These are phyloP conservation scores for Linnemannia zychae DNA, from an alignment of 192 early-diverging fungal species.

Conservation along the genomic window DNA sequence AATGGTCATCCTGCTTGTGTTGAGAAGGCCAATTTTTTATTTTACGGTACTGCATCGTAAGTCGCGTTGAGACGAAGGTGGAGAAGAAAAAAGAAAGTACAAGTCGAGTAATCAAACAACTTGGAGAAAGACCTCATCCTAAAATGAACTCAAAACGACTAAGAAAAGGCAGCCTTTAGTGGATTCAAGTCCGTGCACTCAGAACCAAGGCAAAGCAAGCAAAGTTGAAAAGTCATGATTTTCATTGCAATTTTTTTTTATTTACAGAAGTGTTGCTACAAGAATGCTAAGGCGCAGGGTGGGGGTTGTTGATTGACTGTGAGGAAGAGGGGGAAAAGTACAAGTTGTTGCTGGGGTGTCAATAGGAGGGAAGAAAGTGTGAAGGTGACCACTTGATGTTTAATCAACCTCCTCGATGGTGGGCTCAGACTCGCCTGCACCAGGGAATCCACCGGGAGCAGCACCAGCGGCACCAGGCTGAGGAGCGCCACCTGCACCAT, in stretches of 20 bases:
- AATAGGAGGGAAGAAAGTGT: background rate
- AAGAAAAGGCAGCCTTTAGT: no score
- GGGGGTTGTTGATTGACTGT: background rate
- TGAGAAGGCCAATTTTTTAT: no score
- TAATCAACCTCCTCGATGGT: conserved; percentile 85
- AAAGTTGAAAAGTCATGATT: no score
- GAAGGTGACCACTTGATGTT: conserved; percentile 9
- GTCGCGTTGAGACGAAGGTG: no score
- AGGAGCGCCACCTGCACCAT: conserved; percentile 76
- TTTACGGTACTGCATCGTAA: no score
- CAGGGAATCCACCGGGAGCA: conserved; percentile 76
- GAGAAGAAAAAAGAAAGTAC: no score
- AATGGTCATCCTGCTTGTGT: no score
- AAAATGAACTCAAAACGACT: no score
- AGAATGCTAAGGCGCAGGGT: background rate
- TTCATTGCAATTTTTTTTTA: conserved; percentile 10
- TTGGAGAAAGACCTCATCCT: no score
- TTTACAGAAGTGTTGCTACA: conserved; percentile 17
- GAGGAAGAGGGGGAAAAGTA: background rate
- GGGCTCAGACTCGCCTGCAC: conserved; percentile 61
- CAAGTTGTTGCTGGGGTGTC: background rate
- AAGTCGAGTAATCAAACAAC: no score
- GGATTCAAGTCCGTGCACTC: no score
- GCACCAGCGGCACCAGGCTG: conserved; percentile 78
- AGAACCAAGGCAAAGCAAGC: no score